Base-by-base conservation (phyloP, 2,329 filamentous ascomycete species). In the Ascochyta rabiei region DNA sequence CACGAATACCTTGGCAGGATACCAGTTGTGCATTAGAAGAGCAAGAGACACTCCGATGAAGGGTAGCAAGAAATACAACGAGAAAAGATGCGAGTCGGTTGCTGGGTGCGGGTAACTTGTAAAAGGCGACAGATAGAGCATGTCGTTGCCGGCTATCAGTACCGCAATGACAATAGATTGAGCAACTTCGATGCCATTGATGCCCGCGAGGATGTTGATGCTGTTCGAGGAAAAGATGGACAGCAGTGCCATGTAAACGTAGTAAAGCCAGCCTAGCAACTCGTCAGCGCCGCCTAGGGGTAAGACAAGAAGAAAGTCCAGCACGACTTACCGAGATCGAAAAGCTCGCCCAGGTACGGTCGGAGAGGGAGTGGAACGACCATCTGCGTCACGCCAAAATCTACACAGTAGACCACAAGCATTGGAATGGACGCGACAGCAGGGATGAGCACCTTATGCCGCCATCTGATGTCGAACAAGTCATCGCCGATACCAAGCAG, bases 161-260 rank as follows among this genome's bases (percentile, higher is more conserved):
- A 87, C 75, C 23, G 93, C 93, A 71, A 99, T 91, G 60, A 96
- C 90, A 59, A 99, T 81, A 56, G 92, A 97, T 78, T 99, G 95
- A 10, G 89, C 87, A 50, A 98, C 95, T 76, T 99, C 95, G 73
- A 99, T 95, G 50, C 95, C 95, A 76, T 99, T 99, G 76, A 99
- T 91, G n/a, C 95, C 95, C 0, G 95, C 95, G n/a, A 99, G 82
- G 78, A 99, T 99, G 81, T 99, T 99, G 84, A 99, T 99, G 76
- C 91, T 92, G 79, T 99, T 98, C 6, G 95, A 93, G 65, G 92
- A 96, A 80, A 99, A 99, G 75, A 99, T 99, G 72, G 93, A 90
- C 64, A 99, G 85, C 52, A 90, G 89, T 47, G 91, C 91, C 95
- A 99, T 99, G 82, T 98, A 99, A 70, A 88, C 80, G 79, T 99